Evolutionary conservation across 176 grass and related monocot species (phyloP), one percentile per base, ranked within the genome.

Genomic region (Triticum monococcum): DNA sequence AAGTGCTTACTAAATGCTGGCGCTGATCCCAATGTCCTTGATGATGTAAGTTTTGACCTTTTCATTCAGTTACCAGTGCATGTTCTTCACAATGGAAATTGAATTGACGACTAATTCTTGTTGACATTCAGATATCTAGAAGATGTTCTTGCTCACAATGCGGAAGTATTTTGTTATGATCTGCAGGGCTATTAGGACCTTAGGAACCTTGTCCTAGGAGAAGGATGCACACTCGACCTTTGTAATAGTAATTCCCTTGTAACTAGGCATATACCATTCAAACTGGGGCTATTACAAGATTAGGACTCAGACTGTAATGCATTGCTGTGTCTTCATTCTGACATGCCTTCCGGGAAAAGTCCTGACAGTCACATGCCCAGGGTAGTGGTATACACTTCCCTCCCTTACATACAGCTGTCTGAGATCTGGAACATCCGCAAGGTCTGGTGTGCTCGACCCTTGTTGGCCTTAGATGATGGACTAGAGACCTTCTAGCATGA

Each of bases 1-100:
- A 67, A 59, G 25, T 85, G 67, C 41, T 77, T 89, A 75, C 17
- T 88, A 72, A 63, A 88, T 24, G 86, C 79, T 82, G 86, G 86
- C 31, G 86, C 79, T 32, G 77, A 86, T 84, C 88, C 88, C 75
- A 54, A 81, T 68, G 77, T 89, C 64, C 59, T 22, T 25, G 78
- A 85, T 75, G 67, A 85, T 75, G 88, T 89, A 81, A 67, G 69
- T 56, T 79, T 81, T 78, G 23, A 1, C 71, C 40, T 74, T 46
- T 48, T 73, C 2, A 43, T n/a, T 72, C 4, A 43, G 70, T 73
- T 73, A 12, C 40, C 9, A 74, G 38, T 46, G 18, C 54, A 72
- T 17, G 64, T 56, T 77, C 45, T 32, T 77, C 48, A 33, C 74
- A 77, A 31, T 48, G 12, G 23, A 74, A 74, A 74, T 28, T 48